phyloP scores from a whole-genome alignment of 495 filamentous ascomycete species.

The Aspergillus hancockii region DNA sequence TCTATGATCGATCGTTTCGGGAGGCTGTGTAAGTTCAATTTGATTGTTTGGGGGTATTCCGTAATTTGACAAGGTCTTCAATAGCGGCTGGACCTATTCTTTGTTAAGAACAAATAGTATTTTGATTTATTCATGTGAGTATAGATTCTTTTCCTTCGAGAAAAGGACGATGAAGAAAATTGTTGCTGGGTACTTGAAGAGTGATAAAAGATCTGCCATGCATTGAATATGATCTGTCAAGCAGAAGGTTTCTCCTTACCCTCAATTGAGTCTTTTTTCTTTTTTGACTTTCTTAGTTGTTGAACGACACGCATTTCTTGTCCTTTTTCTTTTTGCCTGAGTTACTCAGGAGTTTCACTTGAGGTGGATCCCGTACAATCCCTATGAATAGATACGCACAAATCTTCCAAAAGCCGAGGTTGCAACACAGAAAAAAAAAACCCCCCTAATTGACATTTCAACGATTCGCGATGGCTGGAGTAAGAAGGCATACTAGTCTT shows the following conservation, averaged over 20 bases:
- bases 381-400: neutral
- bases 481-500: neutral
- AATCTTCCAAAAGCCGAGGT: neutral
- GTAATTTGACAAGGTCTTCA: too few relatives aligned
- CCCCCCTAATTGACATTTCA: neutral
- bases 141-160: neutral
- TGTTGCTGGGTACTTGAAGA: neutral
- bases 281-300: neutral
- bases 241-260: neutral
- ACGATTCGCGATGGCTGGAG: neutral
- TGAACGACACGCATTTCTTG: neutral
- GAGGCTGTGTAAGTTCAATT: too few relatives aligned
- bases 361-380: conserved; percentile 5
- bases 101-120: too few relatives aligned
- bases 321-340: conserved; percentile 12
- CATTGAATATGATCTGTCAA: conserved; percentile 6
- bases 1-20: neutral
- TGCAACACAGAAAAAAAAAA: neutral
- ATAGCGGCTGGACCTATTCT: too few relatives aligned
- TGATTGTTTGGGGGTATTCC: too few relatives aligned
- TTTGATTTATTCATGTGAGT: too few relatives aligned
- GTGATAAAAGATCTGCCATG: neutral
- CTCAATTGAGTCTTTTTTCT: neutral
- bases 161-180: neutral
- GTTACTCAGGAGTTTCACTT: conserved; percentile 6